These are phyloP conservation scores for Coemansia javaensis DNA, from an alignment of 192 early-diverging fungal species.

Conservation along the genomic window DNA sequence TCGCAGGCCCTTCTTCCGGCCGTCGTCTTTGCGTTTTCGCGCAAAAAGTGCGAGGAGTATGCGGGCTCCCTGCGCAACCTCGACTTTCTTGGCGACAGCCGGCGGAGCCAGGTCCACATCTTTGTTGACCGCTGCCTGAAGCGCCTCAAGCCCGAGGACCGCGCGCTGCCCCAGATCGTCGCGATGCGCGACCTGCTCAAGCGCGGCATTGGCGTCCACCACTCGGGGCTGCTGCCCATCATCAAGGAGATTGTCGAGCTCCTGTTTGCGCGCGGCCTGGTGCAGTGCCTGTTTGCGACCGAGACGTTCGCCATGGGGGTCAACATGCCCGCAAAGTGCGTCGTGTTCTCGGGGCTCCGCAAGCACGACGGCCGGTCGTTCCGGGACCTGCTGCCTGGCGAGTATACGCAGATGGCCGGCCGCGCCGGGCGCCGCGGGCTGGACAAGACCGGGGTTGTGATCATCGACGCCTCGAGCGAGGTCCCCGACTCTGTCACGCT, in stretches of 20 bases:
- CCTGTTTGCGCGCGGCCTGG: slow-evolving; percentile 82
- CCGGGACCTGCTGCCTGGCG: slow-evolving; percentile 84
- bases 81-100: slow-evolving; percentile 70
- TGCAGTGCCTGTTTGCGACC: slow-evolving; percentile 93
- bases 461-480: slow-evolving; percentile 66
- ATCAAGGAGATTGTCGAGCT: slow-evolving; percentile 99
- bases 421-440: slow-evolving; percentile 93
- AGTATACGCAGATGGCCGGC: slow-evolving; percentile 99
- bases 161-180: slow-evolving; percentile 81
- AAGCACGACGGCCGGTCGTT: slow-evolving; percentile 93
- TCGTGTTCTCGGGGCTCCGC: slow-evolving; percentile 85
- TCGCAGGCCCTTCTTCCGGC: slow-evolving; percentile 77
- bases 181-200: slow-evolving; percentile 77
- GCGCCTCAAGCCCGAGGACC: slow-evolving; percentile 78
- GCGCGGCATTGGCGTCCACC: slow-evolving; percentile 96
- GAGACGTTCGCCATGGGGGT: slow-evolving; percentile 99
- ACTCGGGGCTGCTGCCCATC: slow-evolving; percentile 93
- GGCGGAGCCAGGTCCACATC: slow-evolving; percentile 83
- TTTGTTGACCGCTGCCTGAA: slow-evolving; percentile 80
- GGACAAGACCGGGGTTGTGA: slow-evolving; percentile 87
- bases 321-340: slow-evolving; percentile 92
- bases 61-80: slow-evolving; percentile 69
- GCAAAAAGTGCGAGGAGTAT: slow-evolving; percentile 91
- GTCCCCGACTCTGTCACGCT: slow-evolving; percentile 60
- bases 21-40: slow-evolving; percentile 94